These are phyloP conservation scores for Tetradesmus obliquus DNA, from an alignment of 139 green algal species.

Conservation along the genomic window DNA sequence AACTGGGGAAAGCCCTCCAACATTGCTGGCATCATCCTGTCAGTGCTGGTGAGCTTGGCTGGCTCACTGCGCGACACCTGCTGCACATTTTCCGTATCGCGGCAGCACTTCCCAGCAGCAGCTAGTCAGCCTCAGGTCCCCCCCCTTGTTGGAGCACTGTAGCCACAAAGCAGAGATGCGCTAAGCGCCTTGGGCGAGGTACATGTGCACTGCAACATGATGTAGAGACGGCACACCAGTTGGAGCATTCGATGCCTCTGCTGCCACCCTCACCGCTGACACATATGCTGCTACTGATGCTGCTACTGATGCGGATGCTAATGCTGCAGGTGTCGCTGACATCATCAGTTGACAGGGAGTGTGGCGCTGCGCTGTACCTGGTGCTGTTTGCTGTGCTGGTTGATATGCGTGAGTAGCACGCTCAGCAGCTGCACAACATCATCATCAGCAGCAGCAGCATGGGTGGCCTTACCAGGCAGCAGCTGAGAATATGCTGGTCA, in stretches of 20 bases:
- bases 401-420: constrained; percentile 6
- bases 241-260: not conserved
- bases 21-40: constrained; percentile 13
- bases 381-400: constrained; percentile 37
- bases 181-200: not conserved
- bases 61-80: too few species aligned
- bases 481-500: too few species aligned
- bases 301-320: not conserved
- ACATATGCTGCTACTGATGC: not conserved
- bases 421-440: not conserved
- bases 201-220: not conserved
- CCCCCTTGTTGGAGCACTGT: too few species aligned
- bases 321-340: constrained; percentile 36
- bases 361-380: constrained; percentile 38
- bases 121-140: too few species aligned
- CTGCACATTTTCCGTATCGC: too few species aligned
- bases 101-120: too few species aligned
- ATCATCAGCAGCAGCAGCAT: not conserved
- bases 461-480: too few species aligned
- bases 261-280: not conserved
- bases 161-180: too few species aligned
- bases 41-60: constrained; percentile 13
- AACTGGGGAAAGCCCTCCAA: not conserved
- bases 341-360: constrained; percentile 40
- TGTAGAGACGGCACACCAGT: not conserved